Evolutionary conservation across 208 protist species (phyloP).

Genomic region (Leishmania braziliensis): DNA sequence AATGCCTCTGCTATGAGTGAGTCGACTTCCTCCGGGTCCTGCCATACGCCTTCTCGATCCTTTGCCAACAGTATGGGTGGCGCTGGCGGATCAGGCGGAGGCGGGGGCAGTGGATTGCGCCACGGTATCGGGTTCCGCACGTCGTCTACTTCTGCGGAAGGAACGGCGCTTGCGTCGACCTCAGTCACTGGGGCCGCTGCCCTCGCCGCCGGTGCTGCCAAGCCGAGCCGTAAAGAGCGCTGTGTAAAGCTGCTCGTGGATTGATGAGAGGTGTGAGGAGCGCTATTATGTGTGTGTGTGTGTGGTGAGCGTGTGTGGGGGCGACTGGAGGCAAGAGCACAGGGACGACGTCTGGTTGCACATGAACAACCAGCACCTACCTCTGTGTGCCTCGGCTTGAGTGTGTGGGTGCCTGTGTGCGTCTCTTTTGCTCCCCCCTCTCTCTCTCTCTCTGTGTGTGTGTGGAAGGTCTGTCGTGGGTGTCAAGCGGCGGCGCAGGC

Average conservation of each 20-base stretch:
- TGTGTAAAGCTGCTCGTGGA: slow-evolving; percentile 63
- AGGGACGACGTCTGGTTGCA: not conserved
- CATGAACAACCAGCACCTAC: not conserved
- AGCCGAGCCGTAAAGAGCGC: slow-evolving; percentile 32
- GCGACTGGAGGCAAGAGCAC: not conserved
- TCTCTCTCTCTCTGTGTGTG: not conserved
- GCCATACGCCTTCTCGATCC: slow-evolving; percentile 20
- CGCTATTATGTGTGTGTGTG: not conserved
- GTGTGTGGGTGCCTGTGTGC: not conserved
- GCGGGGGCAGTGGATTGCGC: slow-evolving; percentile 30
- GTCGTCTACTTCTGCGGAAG: slow-evolving; percentile 15
- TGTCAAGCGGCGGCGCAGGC: too few species aligned
- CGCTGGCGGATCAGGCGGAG: slow-evolving; percentile 7
- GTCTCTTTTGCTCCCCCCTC: not conserved
- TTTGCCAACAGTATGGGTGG: not conserved
- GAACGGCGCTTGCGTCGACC: not conserved
- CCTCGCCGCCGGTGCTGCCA: slow-evolving; percentile 4
- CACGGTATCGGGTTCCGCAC: slow-evolving; percentile 44
- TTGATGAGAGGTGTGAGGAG: slow-evolving; percentile 15
- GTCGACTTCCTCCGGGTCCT: not conserved
- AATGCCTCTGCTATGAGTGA: not conserved
- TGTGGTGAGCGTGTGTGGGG: not conserved
- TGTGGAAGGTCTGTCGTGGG: not conserved
- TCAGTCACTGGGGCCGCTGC: not conserved
- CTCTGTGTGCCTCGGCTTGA: not conserved